These are phyloP conservation scores for Leishmania tropica DNA, from an alignment of 208 protist genomes.

Conservation along the genomic window DNA sequence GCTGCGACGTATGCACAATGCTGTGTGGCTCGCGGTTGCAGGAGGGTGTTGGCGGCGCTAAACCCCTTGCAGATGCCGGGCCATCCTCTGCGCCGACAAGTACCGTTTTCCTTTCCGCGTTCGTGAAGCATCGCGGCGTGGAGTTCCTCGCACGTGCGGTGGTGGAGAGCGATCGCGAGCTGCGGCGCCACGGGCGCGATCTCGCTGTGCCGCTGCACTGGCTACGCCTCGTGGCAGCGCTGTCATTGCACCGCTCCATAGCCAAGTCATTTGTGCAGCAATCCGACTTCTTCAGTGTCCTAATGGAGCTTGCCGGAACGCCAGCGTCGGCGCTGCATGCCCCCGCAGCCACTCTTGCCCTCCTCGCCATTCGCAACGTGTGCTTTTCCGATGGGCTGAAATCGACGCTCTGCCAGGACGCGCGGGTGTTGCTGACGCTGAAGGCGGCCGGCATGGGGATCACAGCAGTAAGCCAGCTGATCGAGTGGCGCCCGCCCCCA, in stretches of 20 bases:
- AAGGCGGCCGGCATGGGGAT: slow-evolving; percentile 62
- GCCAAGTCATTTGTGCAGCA: slow-evolving; percentile 43
- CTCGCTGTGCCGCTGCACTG: slow-evolving; percentile 40
- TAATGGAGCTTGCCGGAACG: slow-evolving; percentile 58
- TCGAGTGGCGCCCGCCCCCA: slow-evolving; percentile 11
- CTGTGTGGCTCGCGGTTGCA: slow-evolving; percentile 4
- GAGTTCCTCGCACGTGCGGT: slow-evolving; percentile 22
- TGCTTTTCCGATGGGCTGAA: slow-evolving; percentile 72
- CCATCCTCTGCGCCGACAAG: neutral
- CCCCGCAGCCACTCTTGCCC: slow-evolving; percentile 46
- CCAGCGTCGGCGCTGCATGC: slow-evolving; percentile 5
- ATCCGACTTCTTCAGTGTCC: slow-evolving; percentile 51
- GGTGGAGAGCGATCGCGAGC: slow-evolving; percentile 21
- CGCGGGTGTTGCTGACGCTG: slow-evolving; percentile 68
- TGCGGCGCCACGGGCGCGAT: slow-evolving; percentile 19
- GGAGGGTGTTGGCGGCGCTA: neutral
- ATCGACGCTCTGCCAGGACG: slow-evolving; percentile 71
- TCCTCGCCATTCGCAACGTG: slow-evolving; percentile 75
- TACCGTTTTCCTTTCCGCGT: slow-evolving; percentile 22
- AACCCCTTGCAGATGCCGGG: neutral
- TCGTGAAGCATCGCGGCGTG: slow-evolving; percentile 24
- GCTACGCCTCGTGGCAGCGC: slow-evolving; percentile 54
- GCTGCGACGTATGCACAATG: slow-evolving; percentile 22
- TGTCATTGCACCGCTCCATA: slow-evolving; percentile 56
- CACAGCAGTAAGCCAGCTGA: slow-evolving; percentile 26